phyloP scores from a whole-genome alignment of 345 rosid genomes.

The Excoecaria cochinchinensis region DNA sequence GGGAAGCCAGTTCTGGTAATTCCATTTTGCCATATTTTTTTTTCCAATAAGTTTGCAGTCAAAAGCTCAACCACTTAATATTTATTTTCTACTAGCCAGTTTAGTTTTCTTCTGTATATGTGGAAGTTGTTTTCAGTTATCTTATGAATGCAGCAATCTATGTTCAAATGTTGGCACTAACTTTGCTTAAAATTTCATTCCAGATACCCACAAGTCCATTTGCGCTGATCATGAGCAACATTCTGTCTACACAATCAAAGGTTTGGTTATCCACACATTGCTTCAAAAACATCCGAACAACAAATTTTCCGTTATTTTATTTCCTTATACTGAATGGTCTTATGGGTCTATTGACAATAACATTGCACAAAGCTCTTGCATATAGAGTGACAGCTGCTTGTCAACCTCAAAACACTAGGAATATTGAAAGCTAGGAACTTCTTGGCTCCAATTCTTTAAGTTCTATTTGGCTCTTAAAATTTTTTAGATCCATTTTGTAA shows the following conservation, averaged over 20 bases:
- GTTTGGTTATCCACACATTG: slow-evolving; percentile 37
- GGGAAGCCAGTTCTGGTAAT: slow-evolving; percentile 76
- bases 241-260: slow-evolving; percentile 83
- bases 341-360: neutral
- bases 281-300: slow-evolving; percentile 3
- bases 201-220: slow-evolving; percentile 86
- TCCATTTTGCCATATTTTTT: slow-evolving; percentile 21
- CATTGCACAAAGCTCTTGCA: slow-evolving; percentile 4
- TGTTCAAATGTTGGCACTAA: slow-evolving; percentile 1
- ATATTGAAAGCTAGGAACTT: neutral
- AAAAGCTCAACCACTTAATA: neutral
- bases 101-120: neutral
- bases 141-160: slow-evolving; percentile 15
- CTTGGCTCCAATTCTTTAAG: neutral
- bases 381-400: neutral
- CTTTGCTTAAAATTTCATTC: slow-evolving; percentile 24
- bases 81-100: neutral
- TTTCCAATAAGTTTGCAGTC: neutral
- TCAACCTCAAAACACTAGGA: neutral
- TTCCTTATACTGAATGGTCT: neutral
- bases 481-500: neutral
- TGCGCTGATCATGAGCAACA: slow-evolving; percentile 54
- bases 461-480: neutral
- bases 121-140: neutral
- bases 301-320: neutral